phyloP scores from a whole-genome alignment of 331 rosid genomes.

The Erythrophleum ivorense region DNA sequence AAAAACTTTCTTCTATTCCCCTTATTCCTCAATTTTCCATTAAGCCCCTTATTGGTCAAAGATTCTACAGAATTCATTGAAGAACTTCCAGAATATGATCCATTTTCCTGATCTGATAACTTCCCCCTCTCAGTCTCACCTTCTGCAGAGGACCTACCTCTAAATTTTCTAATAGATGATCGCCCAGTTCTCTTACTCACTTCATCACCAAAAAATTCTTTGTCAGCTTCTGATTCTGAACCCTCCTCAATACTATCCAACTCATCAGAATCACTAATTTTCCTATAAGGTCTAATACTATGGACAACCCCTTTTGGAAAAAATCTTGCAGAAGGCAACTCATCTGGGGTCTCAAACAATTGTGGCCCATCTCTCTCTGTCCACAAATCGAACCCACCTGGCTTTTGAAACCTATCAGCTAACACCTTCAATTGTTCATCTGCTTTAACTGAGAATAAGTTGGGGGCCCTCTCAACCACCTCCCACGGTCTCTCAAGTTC shows the following conservation, averaged over 20 bases:
- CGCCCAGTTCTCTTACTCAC: constrained; percentile 16
- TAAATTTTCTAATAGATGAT: constrained; percentile 31
- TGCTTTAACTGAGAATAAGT: constrained; percentile 70
- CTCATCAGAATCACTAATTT: constrained; percentile 49
- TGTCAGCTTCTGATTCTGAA: constrained; percentile 39
- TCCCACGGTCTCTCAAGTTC: constrained; percentile 97
- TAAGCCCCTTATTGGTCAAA: constrained; percentile 22
- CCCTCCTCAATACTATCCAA: constrained; percentile 32
- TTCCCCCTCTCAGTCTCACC: constrained; percentile 33
- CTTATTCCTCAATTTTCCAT: constrained; percentile 46
- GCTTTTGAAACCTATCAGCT: constrained; percentile 88
- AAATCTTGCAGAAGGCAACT: constrained; percentile 85
- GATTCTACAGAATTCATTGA: constrained; percentile 25
- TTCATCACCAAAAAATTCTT: constrained; percentile 17
- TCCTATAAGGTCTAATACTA: constrained; percentile 73
- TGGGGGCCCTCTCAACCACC: constrained; percentile 73
- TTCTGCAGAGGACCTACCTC: constrained; percentile 35
- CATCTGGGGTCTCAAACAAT: constrained; percentile 74
- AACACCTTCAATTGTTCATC: constrained; percentile 92
- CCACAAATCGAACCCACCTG: constrained; percentile 95
- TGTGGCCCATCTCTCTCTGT: constrained; percentile 80
- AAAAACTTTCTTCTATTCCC: constrained; percentile 44
- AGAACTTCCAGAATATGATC: constrained; percentile 37
- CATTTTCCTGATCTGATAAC: constrained; percentile 1
- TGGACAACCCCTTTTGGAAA: constrained; percentile 96